Evolutionary conservation across 2,329 filamentous ascomycete species (phyloP).

Genomic region (Talaromyces pinophilus): DNA sequence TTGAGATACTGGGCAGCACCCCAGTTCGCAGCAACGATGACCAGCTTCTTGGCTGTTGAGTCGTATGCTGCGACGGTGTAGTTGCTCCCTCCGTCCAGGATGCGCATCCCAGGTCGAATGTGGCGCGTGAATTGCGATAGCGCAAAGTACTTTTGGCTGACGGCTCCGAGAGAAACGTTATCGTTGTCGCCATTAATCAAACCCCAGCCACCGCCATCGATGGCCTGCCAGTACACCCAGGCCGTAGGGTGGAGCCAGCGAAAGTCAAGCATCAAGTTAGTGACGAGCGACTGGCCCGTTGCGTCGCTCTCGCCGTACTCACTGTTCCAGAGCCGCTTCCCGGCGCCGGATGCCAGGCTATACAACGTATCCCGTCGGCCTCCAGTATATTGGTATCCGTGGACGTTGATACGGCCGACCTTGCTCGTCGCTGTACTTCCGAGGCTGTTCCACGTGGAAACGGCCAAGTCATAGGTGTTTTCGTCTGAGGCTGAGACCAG

Average conservation of each 20-base stretch:
- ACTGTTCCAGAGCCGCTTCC: conserved; percentile 11
- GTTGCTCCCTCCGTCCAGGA: conserved; percentile 5
- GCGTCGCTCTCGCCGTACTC: conserved; percentile 11
- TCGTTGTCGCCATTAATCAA: conserved; percentile 4
- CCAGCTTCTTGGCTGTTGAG: not conserved
- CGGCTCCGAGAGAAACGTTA: not conserved
- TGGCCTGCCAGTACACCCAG: conserved; percentile 14
- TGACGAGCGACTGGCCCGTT: not conserved
- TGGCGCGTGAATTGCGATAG: conserved; percentile 5
- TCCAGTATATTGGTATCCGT: not conserved
- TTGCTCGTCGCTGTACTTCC: conserved; percentile 7
- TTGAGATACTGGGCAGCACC: conserved; percentile 12
- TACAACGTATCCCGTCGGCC: conserved; percentile 6
- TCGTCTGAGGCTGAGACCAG: conserved; percentile 7
- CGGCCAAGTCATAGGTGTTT: conserved; percentile 11
- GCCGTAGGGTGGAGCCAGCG: conserved; percentile 8
- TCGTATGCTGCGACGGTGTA: conserved; percentile 14
- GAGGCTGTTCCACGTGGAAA: conserved; percentile 6
- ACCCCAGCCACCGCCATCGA: conserved; percentile 7
- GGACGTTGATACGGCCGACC: conserved; percentile 5
- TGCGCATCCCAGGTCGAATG: conserved; percentile 8
- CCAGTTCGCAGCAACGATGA: conserved; percentile 13
- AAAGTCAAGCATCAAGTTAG: conserved; percentile 3
- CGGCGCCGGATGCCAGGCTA: conserved; percentile 7
- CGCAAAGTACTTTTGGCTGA: conserved; percentile 10